A percentile compares a stretch with the other conserved stretches of the same genome.
These are phyloP conservation scores for Hypoxylon sp. DNA, from an alignment of 2,329 filamentous ascomycete species.

Conservation along the genomic window DNA sequence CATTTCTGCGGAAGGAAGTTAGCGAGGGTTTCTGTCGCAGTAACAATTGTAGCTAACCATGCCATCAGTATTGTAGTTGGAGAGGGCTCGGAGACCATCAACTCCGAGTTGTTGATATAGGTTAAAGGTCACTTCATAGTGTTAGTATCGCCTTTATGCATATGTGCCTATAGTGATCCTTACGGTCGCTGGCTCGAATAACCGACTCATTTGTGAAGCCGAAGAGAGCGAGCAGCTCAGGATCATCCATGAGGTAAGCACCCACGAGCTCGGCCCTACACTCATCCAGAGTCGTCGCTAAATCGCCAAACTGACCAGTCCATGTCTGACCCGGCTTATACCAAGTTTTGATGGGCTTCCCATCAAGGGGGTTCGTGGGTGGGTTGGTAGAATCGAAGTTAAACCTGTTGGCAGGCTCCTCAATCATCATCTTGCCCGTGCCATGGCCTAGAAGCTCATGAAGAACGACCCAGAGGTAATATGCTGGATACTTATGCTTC, in stretches of 20 bases:
- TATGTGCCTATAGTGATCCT: constrained; percentile 34
- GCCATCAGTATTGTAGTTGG: constrained; percentile 57
- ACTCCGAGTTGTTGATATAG: constrained; percentile 60
- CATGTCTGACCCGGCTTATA: constrained; percentile 76
- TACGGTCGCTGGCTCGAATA: constrained; percentile 58
- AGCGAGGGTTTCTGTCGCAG: constrained; percentile 12
- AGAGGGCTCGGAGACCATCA: constrained; percentile 58
- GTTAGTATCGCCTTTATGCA: constrained; percentile 28
- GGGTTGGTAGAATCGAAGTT: constrained; percentile 73
- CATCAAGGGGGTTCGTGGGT: constrained; percentile 69
- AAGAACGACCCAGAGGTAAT: constrained; percentile 80
- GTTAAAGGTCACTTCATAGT: constrained; percentile 56
- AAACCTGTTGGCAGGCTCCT: constrained; percentile 66
- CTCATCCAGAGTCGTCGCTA: constrained; percentile 74
- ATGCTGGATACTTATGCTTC: constrained; percentile 74
- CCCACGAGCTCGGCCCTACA: constrained; percentile 61
- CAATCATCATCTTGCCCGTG: constrained; percentile 73
- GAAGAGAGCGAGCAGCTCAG: constrained; percentile 60
- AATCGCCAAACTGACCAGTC: constrained; percentile 71
- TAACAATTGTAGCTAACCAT: constrained; percentile 45
- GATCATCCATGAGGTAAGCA: constrained; percentile 61
- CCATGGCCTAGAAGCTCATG: constrained; percentile 78
- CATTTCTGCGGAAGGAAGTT: constrained; percentile 55
- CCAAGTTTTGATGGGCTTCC: constrained; percentile 67
- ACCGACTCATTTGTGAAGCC: constrained; percentile 56